Evolutionary conservation across 805 yeast genomes (phyloP).

Genomic region (Candida jianshihensis): DNA sequence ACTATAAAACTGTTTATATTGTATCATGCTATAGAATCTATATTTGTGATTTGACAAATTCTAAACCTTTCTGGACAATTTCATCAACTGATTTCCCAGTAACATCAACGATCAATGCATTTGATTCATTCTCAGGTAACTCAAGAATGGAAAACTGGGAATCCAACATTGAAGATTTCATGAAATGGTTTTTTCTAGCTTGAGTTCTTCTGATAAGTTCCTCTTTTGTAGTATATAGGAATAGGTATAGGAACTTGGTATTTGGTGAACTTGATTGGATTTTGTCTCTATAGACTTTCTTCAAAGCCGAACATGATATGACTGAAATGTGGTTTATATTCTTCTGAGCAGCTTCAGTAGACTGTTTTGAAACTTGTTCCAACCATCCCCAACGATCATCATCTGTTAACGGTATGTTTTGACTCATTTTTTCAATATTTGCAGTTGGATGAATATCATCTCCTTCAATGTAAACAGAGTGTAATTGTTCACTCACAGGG

Average conservation of each 20-base stretch:
- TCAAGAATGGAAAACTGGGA: conserved; percentile 74
- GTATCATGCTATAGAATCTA: too few relatives aligned
- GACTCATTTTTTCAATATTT: conserved; percentile 78
- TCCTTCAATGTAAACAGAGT: conserved; percentile 72
- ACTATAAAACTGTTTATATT: too few relatives aligned
- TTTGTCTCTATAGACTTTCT: conserved; percentile 60
- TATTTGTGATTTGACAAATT: conserved; percentile 5
- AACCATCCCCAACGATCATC: conserved; percentile 95
- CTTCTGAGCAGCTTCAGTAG: conserved; percentile 33
- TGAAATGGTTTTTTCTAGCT: conserved; percentile 68
- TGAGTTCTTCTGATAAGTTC: conserved; percentile 56
- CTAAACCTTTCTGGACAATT: conserved; percentile 6
- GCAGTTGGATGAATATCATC: conserved; percentile 67
- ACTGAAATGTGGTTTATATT: conserved; percentile 31
- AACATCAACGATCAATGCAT: conserved; percentile 25
- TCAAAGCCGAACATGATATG: conserved; percentile 82
- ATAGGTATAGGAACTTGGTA: conserved; percentile 50
- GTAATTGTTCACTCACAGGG: conserved; percentile 36
- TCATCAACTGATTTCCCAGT: conserved; percentile 19
- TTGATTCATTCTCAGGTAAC: conserved; percentile 44
- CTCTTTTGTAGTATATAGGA: conserved; percentile 58
- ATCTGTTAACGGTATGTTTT: conserved; percentile 76
- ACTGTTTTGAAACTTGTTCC: conserved; percentile 34
- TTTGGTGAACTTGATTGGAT: conserved; percentile 33
- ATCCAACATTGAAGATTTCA: conserved; percentile 80